Conservation (phyloP, 2,329 filamentous ascomycete species). For the Ophiostoma ips region DNA sequence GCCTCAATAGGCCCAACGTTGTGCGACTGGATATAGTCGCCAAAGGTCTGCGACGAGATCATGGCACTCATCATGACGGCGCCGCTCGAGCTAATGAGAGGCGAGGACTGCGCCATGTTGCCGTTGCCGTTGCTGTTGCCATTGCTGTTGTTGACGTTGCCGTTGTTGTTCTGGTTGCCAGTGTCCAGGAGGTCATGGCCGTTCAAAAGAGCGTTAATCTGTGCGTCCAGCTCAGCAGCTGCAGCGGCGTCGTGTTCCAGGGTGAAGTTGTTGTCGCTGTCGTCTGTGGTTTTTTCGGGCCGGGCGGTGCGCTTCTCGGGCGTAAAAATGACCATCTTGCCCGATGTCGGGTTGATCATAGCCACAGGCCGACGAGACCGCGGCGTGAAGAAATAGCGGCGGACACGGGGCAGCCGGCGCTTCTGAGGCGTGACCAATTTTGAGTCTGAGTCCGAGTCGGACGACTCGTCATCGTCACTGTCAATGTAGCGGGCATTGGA, state of each 20-base stretch:
- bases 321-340: slow-evolving; percentile 52
- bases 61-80: slow-evolving; percentile 71
- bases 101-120: slow-evolving; percentile 28
- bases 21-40: slow-evolving; percentile 46
- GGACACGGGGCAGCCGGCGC: slow-evolving; percentile 38
- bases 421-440: slow-evolving; percentile 29
- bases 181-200: not conserved
- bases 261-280: not conserved
- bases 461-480: slow-evolving; percentile 29
- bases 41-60: slow-evolving; percentile 41
- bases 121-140: slow-evolving; percentile 5
- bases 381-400: slow-evolving; percentile 40
- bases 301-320: slow-evolving; percentile 24
- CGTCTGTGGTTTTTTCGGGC: not conserved
- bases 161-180: not conserved
- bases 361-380: slow-evolving; percentile 43
- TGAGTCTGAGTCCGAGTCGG: slow-evolving; percentile 40
- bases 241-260: not conserved
- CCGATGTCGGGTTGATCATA: slow-evolving; percentile 41
- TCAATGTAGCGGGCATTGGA: slow-evolving; percentile 23
- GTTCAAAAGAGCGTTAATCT: not conserved
- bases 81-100: slow-evolving; percentile 42
- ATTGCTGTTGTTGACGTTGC: not conserved
- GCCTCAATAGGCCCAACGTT: slow-evolving; percentile 59
- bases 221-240: not conserved